Conservation (phyloP, 352 stramenopile species). For the Pythium scleroteichum region DNA sequence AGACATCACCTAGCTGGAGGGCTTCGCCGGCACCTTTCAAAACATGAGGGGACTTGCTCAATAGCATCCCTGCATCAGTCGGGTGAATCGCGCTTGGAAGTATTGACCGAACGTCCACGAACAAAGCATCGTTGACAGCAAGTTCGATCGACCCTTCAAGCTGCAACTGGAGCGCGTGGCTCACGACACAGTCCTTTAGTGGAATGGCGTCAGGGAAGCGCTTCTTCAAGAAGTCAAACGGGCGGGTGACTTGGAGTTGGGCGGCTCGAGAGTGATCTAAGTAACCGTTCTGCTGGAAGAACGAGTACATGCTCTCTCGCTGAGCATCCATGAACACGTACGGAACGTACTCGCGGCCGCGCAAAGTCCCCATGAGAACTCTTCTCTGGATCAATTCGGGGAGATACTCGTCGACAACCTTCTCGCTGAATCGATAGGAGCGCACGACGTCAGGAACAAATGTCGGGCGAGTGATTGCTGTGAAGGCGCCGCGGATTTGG, state of each 20-base stretch:
- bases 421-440: conserved; percentile 61
- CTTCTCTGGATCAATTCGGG: conserved; percentile 53
- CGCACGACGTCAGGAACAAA: conserved; percentile 71
- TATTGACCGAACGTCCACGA: conserved; percentile 59
- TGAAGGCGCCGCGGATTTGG: conserved; percentile 64
- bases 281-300: conserved; percentile 86
- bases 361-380: conserved; percentile 61
- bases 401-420: conserved; percentile 59
- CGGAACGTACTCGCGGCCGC: conserved; percentile 77
- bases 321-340: conserved; percentile 78
- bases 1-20: conserved; percentile 55
- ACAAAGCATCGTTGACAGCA: conserved; percentile 60
- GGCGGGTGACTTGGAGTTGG: conserved; percentile 61
- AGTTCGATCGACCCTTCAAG: conserved; percentile 74
- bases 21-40: conserved; percentile 37
- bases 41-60: conserved; percentile 46
- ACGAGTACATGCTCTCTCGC: conserved; percentile 77
- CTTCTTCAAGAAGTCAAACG: conserved; percentile 76
- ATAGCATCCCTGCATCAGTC: conserved; percentile 46
- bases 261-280: conserved; percentile 56
- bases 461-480: conserved; percentile 60
- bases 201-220: conserved; percentile 67
- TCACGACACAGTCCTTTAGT: conserved; percentile 69
- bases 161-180: conserved; percentile 55
- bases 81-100: conserved; percentile 58